Percentiles rank a stretch among this genome's conserved stretches.
Evolutionary conservation across 2,329 filamentous ascomycete species (phyloP).

Genomic region (Rhynchosporium secalis): DNA sequence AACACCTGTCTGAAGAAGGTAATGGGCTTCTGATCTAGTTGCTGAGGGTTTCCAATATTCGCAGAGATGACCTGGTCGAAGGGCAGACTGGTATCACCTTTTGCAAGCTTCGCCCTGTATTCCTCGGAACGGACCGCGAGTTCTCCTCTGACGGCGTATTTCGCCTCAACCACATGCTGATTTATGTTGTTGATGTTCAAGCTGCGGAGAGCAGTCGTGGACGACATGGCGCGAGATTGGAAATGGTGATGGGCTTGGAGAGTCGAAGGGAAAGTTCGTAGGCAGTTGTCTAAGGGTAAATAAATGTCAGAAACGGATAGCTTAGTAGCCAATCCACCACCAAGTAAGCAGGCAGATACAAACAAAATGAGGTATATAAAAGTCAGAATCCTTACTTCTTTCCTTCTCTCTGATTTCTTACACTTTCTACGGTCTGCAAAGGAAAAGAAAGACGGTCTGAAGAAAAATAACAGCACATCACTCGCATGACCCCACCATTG

Average conservation of each 20-base stretch:
- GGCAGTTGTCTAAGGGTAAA: constrained; percentile 22
- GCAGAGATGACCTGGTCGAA: constrained; percentile 92
- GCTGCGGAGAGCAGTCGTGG: constrained; percentile 45
- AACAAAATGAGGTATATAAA: constrained; percentile 26
- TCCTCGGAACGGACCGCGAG: constrained; percentile 91
- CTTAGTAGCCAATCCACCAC: background rate
- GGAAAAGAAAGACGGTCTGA: constrained; percentile 20
- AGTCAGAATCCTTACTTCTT: background rate
- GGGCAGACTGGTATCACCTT: constrained; percentile 61
- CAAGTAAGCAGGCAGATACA: background rate
- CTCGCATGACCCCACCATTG: constrained; percentile 31
- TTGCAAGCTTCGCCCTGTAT: constrained; percentile 73
- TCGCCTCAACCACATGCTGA: constrained; percentile 78
- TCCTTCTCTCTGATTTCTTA: background rate
- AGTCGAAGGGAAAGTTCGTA: constrained; percentile 4
- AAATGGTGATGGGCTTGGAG: background rate
- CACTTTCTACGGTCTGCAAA: background rate
- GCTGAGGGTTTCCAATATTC: constrained; percentile 99
- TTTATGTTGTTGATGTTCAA: constrained; percentile 90
- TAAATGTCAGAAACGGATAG: constrained; percentile 17
- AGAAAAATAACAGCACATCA: constrained; percentile 26
- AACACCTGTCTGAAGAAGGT: constrained; percentile 98
- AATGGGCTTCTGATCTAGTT: constrained; percentile 98
- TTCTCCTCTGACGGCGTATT: constrained; percentile 96
- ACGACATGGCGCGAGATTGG: constrained; percentile 37